Percentiles rank a stretch among this genome's conserved stretches.
Evolutionary conservation across 2,329 filamentous ascomycete genomes (phyloP).

Genomic region (Torrubiellomyces zombiae): DNA sequence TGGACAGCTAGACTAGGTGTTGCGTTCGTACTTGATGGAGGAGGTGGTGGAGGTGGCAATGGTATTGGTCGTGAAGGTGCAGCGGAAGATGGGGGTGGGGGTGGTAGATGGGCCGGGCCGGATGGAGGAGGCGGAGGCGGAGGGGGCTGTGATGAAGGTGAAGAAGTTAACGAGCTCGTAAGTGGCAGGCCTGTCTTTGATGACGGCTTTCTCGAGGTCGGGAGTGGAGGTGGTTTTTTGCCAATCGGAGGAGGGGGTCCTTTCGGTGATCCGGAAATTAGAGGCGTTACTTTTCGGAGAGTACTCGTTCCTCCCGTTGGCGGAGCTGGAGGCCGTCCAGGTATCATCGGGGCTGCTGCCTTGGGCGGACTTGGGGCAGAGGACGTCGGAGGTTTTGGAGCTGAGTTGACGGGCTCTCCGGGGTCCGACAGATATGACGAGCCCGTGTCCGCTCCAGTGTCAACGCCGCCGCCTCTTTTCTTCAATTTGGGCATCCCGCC

Average conservation of each 20-base stretch:
- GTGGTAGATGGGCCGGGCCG: constrained; percentile 15
- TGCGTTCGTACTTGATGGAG: constrained; percentile 10
- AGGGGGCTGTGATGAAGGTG: constrained; percentile 17
- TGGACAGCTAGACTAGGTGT: constrained; percentile 24
- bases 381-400: constrained; percentile 29
- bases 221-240: constrained; percentile 55
- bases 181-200: constrained; percentile 14
- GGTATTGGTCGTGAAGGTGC: constrained; percentile 7
- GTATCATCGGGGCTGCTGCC: constrained; percentile 40
- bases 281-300: constrained; percentile 39
- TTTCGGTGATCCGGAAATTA: constrained; percentile 9
- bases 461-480: constrained; percentile 65
- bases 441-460: constrained; percentile 43
- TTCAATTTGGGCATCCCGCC: constrained; percentile 92
- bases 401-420: constrained; percentile 22
- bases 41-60: no score
- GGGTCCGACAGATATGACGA: constrained; percentile 69
- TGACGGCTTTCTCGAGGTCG: constrained; percentile 42
- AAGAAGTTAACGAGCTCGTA: no score
- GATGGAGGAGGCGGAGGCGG: constrained; percentile 21
- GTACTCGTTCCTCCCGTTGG: constrained; percentile 28
- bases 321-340: constrained; percentile 26
- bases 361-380: constrained; percentile 44
- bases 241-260: constrained; percentile 60
- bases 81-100: constrained; percentile 15